phyloP scores from a whole-genome alignment of 169 alveolate species.

The Plasmodium inui region DNA sequence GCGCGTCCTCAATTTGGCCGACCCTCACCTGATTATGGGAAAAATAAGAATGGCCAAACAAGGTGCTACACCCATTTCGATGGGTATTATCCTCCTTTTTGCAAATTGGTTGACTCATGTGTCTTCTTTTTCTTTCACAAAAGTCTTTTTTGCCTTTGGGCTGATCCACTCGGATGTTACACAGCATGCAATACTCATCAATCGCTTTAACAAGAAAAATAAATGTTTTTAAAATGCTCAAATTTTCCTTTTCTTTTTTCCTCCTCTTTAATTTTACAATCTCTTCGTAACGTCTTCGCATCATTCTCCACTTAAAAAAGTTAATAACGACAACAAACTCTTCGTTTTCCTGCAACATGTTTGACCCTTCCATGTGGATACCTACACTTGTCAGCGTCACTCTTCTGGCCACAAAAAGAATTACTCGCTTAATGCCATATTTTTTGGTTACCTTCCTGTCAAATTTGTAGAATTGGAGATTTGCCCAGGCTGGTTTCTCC shows the following conservation, averaged over 20 bases:
- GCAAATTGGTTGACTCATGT: not conserved
- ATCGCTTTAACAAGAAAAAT: conserved; percentile 38
- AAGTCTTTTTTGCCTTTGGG: not conserved
- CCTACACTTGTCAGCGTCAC: conserved; percentile 27
- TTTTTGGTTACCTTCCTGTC: not conserved
- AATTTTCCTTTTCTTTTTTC: conserved; percentile 20
- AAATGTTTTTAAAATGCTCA: conserved; percentile 1
- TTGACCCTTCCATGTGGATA: conserved; percentile 29
- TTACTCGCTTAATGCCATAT: conserved; percentile 6
- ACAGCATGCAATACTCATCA: conserved; percentile 27
- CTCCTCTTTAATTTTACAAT: conserved; percentile 33
- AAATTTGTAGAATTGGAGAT: conserved; percentile 10
- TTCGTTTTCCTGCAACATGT: conserved; percentile 17
- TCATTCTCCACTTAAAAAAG: conserved; percentile 51
- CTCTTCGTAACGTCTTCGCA: conserved; percentile 32
- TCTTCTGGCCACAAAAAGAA: conserved; percentile 11
- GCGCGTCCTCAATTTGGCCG: conserved; percentile 15
- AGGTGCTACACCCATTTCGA: not conserved
- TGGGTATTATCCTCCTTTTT: not conserved
- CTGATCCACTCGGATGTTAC: conserved; percentile 26
- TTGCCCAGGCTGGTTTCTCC: not conserved
- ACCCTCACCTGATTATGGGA: conserved; percentile 6
- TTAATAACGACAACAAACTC: conserved; percentile 14
- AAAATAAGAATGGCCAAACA: not conserved
- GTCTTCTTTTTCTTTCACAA: not conserved